phyloP scores from a whole-genome alignment of 2,329 filamentous ascomycete genomes.

The Colletotrichum higginsianum region DNA sequence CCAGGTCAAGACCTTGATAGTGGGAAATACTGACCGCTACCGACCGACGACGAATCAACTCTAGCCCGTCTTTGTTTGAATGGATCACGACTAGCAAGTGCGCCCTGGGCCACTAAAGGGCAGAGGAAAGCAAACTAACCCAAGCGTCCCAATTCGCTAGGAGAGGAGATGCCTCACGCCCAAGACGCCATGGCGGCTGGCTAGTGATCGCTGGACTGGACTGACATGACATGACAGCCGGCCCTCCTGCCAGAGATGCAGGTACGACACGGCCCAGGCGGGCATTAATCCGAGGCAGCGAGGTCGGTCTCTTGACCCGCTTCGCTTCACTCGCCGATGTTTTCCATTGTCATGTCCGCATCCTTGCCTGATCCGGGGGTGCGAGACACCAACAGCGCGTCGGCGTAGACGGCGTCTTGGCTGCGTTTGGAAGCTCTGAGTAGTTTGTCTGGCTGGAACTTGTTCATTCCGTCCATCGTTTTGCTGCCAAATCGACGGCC shows the following conservation, averaged over 20 bases:
- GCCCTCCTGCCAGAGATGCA: slow-evolving; percentile 6
- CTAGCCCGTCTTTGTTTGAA: slow-evolving; percentile 24
- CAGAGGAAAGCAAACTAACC: slow-evolving; percentile 7
- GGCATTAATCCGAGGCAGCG: background rate
- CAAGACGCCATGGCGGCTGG: background rate
- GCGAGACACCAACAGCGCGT: slow-evolving; percentile 13
- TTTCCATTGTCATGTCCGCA: slow-evolving; percentile 8
- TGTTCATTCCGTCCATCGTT: slow-evolving; percentile 1
- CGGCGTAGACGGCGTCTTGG: slow-evolving; percentile 19
- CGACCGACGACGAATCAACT: slow-evolving; percentile 3
- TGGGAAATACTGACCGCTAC: slow-evolving; percentile 19
- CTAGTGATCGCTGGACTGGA: slow-evolving; percentile 7
- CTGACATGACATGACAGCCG: background rate
- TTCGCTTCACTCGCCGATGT: background rate
- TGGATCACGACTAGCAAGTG: background rate
- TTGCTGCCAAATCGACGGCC: background rate
- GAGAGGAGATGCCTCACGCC: slow-evolving; percentile 6
- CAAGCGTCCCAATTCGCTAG: slow-evolving; percentile 14
- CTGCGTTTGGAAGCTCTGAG: slow-evolving; percentile 7
- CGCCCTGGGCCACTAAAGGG: slow-evolving; percentile 2
- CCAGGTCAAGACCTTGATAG: background rate
- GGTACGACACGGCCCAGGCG: background rate
- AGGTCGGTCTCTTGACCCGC: background rate
- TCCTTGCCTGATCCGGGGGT: slow-evolving; percentile 31
- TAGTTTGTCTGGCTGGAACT: background rate